Base-by-base conservation (phyloP, 1,284 basidiomycete genomes). In the Singerocomus inundabilis region DNA sequence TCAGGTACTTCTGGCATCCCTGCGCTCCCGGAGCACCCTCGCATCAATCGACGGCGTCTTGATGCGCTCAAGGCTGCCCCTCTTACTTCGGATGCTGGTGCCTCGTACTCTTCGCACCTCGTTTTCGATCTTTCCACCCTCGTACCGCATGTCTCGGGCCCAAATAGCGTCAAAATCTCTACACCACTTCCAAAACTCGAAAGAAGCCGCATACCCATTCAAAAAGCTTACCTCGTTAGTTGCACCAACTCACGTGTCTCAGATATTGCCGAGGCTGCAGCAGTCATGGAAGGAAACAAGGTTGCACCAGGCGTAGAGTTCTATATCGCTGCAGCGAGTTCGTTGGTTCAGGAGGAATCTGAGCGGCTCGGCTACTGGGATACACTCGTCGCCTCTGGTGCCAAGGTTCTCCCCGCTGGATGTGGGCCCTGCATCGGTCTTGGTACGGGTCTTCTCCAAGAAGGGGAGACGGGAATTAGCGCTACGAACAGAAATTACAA, bases 401-500 rank as follows among this genome's bases (percentile, higher is more conserved):
- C 96, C 7, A 93, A 91, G 70, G 84, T 89, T 1, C 79, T 99
- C 0, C 96, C 97, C 6, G 90, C 96, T 0, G 97, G 96, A 1
- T 99, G 97, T 65, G 97, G 96, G 0, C 96, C 96, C 0, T 99
- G 97, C 69, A 99, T 99, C 56, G 97, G 97, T 21, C 79, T 99
- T 6, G 96, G 96, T 4, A 87, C 86, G 1, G 97, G 97, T 13
- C 73, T 99, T 47, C 74, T 99, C 24, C 86, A 98, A 67, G 95
- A 98, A 62, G 96, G 96, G 4, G 81, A 99, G 71, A 87, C 88
- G 3, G 96, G 96, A 1, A 99, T 99, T 67, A 95, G 91, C 59
- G 96, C 97, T 6, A 99, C 96, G 12, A 99, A 99, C 72, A 79
- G 96, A 67, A 99, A 99, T 67, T 99, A 98, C 75, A 99, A 99